Base-by-base conservation (phyloP, 805 yeast species). In the Hanseniaspora meyeri region DNA sequence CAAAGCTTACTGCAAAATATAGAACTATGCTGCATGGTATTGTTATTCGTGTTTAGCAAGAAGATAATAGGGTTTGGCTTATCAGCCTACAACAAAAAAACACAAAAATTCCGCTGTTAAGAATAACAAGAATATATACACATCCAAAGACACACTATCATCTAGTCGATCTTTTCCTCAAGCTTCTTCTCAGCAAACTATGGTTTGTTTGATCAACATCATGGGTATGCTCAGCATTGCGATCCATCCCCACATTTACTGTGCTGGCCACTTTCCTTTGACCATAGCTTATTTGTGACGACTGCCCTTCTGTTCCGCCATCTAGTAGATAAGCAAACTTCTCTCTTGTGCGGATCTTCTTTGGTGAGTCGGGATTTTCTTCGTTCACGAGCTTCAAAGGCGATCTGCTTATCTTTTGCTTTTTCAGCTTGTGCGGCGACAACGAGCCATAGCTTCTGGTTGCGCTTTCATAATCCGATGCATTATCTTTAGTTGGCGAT, bases 151-250 rank as follows among this genome's bases (percentile, higher is more conserved):
- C 27, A 24, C 27, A 24, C 27, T 4, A 24, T 24, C 27, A 46
- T 34, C 49, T 32, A 8, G 49, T 46, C 6, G 49, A 46, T 46
- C 49, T 46, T 46, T 46, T 46, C 9, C 49, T 31, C 27, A 46
- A 19, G 12, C 49, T 46, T 46, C 49, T 46, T 46, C 49, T 46
- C 24, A 46, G 12, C 36, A 46, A 32, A 12, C 36, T 34, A 19
- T 31, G 29, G 17, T 31, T 11, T 9, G 16, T 31, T 19, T 17
- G 17, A 10, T 34, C 20, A 4, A 31, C 11, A 12, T 31, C 29
- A 46, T 46, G 24, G 8, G 12, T 14, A 3, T 24, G 27, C 19
- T 11, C 40, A 19, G 10, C 27, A 11, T 11, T 20, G 3, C 40
- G 38, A 6, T 34, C 39, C 5, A 46, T 11, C 6, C 39, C 29